Evolutionary conservation across 306 rosid genomes (phyloP).

Genomic region (Spatholobus suberectus): DNA sequence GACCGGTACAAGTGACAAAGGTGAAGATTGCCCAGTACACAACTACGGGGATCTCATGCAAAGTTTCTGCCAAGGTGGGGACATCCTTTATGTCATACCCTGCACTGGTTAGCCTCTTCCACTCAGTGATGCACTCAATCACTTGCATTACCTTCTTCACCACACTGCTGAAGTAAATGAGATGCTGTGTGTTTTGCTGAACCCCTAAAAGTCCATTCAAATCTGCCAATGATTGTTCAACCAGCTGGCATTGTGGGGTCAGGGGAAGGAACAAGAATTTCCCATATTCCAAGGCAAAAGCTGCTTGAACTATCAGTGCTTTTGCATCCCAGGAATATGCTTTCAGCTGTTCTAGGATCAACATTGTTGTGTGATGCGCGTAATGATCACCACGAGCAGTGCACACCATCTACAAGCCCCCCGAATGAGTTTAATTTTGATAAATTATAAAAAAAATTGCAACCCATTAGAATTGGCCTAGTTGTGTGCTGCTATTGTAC

Average conservation of each 20-base stretch:
- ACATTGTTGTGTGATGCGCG: conserved; percentile 42
- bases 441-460: no score
- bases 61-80: conserved; percentile 35
- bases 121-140: conserved; percentile 51
- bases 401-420: conserved; percentile 29
- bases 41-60: conserved; percentile 38
- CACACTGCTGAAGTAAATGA: not conserved
- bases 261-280: conserved; percentile 36
- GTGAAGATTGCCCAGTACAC: conserved; percentile 43
- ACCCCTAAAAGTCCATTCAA: conserved; percentile 30
- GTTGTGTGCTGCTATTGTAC: no score
- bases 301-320: conserved; percentile 48
- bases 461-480: no score
- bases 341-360: conserved; percentile 42
- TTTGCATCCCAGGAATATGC: conserved; percentile 68
- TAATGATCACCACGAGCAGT: conserved; percentile 24
- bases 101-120: conserved; percentile 38
- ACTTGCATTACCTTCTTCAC: conserved; percentile 42
- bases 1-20: conserved; percentile 36
- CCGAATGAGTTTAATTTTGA: not conserved
- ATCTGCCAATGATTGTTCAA: conserved; percentile 31
- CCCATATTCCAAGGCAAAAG: conserved; percentile 35
- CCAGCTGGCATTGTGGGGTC: not conserved
- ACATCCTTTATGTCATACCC: conserved; percentile 31
- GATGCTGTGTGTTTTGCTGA: not conserved